Percentiles rank a stretch among this genome's conserved stretches.
Conservation (phyloP, 495 filamentous ascomycete species). For the Aeminium ludgeri region DNA sequence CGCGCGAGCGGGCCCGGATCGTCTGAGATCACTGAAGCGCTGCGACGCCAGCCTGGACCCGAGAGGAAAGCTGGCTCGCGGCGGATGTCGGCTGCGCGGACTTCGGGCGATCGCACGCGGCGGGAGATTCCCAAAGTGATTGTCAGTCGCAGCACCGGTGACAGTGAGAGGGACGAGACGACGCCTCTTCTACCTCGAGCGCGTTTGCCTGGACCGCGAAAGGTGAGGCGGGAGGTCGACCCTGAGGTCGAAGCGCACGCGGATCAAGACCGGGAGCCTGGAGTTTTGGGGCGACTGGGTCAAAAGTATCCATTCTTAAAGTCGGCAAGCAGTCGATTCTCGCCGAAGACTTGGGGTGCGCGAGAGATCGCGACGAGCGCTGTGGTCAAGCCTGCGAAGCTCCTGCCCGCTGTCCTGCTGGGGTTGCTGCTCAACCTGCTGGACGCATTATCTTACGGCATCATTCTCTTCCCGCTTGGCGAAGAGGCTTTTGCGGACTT, state of each 20-base stretch:
- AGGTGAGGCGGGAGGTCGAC: slow-evolving; percentile 1
- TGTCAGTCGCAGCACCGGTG: too few species aligned
- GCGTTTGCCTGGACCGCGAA: slow-evolving; percentile 3
- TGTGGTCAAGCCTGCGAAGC: slow-evolving; percentile 47
- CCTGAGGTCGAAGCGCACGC: slow-evolving; percentile 16
- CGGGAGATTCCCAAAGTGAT: too few species aligned
- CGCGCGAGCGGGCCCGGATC: slow-evolving; percentile 22
- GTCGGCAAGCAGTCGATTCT: slow-evolving; percentile 16
- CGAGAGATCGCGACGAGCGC: slow-evolving; percentile 44
- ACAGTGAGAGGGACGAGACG: slow-evolving; percentile 19
- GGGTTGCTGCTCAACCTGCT: slow-evolving; percentile 82
- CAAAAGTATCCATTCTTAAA: background rate
- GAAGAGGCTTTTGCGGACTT: slow-evolving; percentile 65
- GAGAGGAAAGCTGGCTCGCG: slow-evolving; percentile 12
- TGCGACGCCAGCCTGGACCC: slow-evolving; percentile 23
- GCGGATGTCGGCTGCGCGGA: too few species aligned
- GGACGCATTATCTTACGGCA: slow-evolving; percentile 88
- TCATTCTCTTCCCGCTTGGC: slow-evolving; percentile 89
- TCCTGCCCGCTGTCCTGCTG: slow-evolving; percentile 70
- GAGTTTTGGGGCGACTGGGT: slow-evolving; percentile 7
- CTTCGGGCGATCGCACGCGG: too few species aligned
- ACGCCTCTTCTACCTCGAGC: slow-evolving; percentile 9
- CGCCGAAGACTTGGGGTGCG: slow-evolving; percentile 59
- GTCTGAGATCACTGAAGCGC: slow-evolving; percentile 12
- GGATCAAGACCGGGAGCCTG: slow-evolving; percentile 3